phyloP scores from a whole-genome alignment of 2,329 filamentous ascomycete species.

The Colletotrichum sp. region DNA sequence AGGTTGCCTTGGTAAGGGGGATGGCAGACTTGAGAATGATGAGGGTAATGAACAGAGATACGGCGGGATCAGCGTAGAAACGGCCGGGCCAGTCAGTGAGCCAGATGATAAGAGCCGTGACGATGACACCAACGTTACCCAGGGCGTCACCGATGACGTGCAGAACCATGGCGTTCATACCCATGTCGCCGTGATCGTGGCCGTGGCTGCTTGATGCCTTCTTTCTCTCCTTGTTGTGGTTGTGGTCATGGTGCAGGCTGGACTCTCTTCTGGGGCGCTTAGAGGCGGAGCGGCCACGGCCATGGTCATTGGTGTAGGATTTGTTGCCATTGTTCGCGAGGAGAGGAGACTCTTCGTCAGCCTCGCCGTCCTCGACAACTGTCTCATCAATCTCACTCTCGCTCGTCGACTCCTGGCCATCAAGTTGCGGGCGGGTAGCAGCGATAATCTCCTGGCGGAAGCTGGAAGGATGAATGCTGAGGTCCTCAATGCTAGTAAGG shows the following conservation, averaged over 20 bases:
- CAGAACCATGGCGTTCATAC: conserved; percentile 87
- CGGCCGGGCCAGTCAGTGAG: conserved; percentile 81
- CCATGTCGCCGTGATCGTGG: conserved; percentile 87
- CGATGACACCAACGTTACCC: conserved; percentile 86
- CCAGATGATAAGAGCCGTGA: conserved; percentile 88
- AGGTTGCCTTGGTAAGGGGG: conserved; percentile 79
- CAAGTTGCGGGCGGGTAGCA: conserved; percentile 63
- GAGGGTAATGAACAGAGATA: conserved; percentile 92
- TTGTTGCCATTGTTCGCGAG: conserved; percentile 41
- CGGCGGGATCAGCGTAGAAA: conserved; percentile 87
- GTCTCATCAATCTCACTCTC: conserved; percentile 60
- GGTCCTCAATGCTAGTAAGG: conserved; percentile 71
- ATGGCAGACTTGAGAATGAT: conserved; percentile 77
- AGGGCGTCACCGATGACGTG: conserved; percentile 84
- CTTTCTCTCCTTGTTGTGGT: conserved; percentile 78
- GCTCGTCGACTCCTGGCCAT: conserved; percentile 53
- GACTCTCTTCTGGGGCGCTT: conserved; percentile 51
- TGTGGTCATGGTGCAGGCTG: conserved; percentile 71
- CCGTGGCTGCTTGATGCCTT: conserved; percentile 67
- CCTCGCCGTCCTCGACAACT: conserved; percentile 43
- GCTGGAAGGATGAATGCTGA: conserved; percentile 87
- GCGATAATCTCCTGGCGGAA: conserved; percentile 93
- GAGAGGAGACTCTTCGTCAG: conserved; percentile 52
- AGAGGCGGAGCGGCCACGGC: conserved; percentile 22
- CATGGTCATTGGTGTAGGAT: conserved; percentile 11